Base-by-base conservation (phyloP, 2,329 filamentous ascomycete genomes). In the Penicillium freii region DNA sequence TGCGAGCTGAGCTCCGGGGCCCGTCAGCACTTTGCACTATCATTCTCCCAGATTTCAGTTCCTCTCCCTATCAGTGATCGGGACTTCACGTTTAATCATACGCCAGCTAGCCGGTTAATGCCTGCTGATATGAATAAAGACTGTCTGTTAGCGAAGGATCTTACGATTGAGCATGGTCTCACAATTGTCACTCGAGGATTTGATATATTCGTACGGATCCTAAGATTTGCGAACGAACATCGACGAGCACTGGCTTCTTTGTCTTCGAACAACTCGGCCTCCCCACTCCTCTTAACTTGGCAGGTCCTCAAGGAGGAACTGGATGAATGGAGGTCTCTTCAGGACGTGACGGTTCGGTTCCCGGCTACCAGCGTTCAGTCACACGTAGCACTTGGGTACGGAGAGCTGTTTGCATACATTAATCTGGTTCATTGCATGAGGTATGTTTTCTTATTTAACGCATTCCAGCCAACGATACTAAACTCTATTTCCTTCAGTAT, bases 381-480 rank as follows among this genome's bases (percentile, higher is more conserved):
- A 0, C 72, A 74, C 59, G 72, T 74, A 3, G 66, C 72, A 2
- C 56, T 74, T 1, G 72, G 72, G 7, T 73, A 72, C 36, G 72
- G 72, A 1, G 72, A 74, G 50, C 43, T 74, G 10, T 74, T 74
- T 51, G 71, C 71, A 1, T 74, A 74, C n/a, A 73, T 74, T 33
- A 74, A 74, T 53, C 47, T 74, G 34, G 67, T 74, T 1, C 69
- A 73, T 52, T 74, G 71, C 23, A 74, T 74, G 72, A 73, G 72
- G 72, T 72, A 62, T 9, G 44, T 43, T 3, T 15, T 6, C 8
- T 4, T 7, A 10, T 34, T 13, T 7, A 15, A 27, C 7, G 6
- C 4, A 17, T 7, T 10, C 1, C 15, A 17, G 4, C 1, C 0
- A 23, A 3, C 2, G 6, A 48, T 31, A 21, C 42, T 54, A 23